Base-by-base conservation (phyloP, 495 filamentous ascomycete genomes). In the Neurospora tetrasperma region DNA sequence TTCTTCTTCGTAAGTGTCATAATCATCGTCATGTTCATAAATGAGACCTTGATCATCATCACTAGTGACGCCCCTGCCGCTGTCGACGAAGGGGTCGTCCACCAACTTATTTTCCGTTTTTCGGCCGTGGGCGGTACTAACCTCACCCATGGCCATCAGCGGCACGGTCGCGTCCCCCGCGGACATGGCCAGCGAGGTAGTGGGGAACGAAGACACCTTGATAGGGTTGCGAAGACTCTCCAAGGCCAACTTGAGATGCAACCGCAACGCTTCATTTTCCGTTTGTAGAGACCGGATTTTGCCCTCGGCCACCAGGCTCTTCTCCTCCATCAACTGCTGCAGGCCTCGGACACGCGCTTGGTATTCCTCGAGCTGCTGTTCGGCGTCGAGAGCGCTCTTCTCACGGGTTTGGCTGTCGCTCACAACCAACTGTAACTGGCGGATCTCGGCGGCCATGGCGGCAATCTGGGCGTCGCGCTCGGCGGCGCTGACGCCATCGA, bases 311-410 rank as follows among this genome's bases (percentile, higher is more conserved):
- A 98, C 90, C 80, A 96, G 89, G 48, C 89, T 88, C 42, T 87
- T 89, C 83, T 99, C 96, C 79, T 98, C 95, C 94, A 97, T 97
- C 75, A 94, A 85, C 48, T 93, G 89, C 81, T 97, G 94, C 89
- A 99, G 91, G 66, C 89, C 88, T 41, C 89, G 85, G 8, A 98
- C 94, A 74, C 90, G 88, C 72, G 88, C 90, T 82, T 98, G 96
- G 78, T 98, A 99, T 78, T 97, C 93, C 76, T 97, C 94, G 38
- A 98, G 82, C 73, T 90, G 89, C 81, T 94, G 91, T 74, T 90
- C 89, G 70, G 90, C 86, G 74, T 85, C 78, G 73, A 76, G 79
- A 54, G 69, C 85, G 76, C 23, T 71, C 83, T 83, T 83, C 77
- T 86, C 84, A 27, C 80, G 75, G 35, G 83, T 80, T 54, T 83